Conservation (phyloP, 2,329 filamentous ascomycete genomes). For the Trichoderma asperellum region DNA sequence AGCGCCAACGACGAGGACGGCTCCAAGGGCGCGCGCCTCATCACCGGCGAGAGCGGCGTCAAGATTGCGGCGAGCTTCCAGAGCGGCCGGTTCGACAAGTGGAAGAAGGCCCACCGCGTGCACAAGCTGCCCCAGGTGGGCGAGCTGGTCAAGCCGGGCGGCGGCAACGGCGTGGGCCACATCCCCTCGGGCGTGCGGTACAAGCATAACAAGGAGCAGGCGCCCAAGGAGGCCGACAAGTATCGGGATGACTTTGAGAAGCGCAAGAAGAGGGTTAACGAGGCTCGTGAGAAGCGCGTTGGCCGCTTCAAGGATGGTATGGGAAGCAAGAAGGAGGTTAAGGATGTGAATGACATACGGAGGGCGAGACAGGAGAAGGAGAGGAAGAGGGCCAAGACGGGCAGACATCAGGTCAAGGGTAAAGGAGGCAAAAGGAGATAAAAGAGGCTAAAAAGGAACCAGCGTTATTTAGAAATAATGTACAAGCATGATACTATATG, state of each 20-base stretch:
- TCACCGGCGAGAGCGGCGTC: slow-evolving; percentile 87
- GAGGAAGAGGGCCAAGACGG: slow-evolving; percentile 83
- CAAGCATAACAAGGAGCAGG: slow-evolving; percentile 84
- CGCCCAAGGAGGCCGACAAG: slow-evolving; percentile 92
- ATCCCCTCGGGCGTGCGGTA: slow-evolving; percentile 57
- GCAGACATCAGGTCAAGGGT: slow-evolving; percentile 64
- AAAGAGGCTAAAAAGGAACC: background rate
- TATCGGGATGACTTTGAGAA: slow-evolving; percentile 87
- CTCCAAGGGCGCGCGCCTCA: slow-evolving; percentile 70
- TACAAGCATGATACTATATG: background rate
- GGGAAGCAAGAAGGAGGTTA: slow-evolving; percentile 77
- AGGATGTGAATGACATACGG: slow-evolving; percentile 79
- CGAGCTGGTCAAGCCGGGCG: slow-evolving; percentile 67
- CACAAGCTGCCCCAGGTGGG: slow-evolving; percentile 79
- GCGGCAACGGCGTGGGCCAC: slow-evolving; percentile 24
- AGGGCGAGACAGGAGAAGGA: slow-evolving; percentile 80
- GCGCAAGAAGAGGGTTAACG: slow-evolving; percentile 86
- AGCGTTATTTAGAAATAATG: background rate
- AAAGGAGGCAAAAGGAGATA: slow-evolving; percentile 45
- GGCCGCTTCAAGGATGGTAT: slow-evolving; percentile 73
- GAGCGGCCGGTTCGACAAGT: slow-evolving; percentile 89
- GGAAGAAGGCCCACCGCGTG: slow-evolving; percentile 85
- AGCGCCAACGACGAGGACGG: slow-evolving; percentile 94
- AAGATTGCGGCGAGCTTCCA: slow-evolving; percentile 96
- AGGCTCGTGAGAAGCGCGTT: slow-evolving; percentile 82